These are phyloP conservation scores for Tuber melanosporum DNA, from an alignment of 495 filamentous ascomycete species.

Conservation along the genomic window DNA sequence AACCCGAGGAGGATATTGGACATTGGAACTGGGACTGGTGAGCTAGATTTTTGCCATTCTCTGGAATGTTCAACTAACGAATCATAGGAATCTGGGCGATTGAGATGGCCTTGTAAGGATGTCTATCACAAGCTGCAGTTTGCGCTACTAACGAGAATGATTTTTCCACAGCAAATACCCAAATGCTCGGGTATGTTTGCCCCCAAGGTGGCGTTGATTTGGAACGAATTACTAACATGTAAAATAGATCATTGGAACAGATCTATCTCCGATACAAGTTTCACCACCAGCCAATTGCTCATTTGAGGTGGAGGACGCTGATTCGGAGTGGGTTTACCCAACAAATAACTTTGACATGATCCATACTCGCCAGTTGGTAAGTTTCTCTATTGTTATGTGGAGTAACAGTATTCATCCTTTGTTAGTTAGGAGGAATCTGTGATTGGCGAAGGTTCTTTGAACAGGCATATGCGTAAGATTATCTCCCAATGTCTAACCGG, in stretches of 20 bases:
- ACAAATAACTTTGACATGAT: conserved; percentile 40
- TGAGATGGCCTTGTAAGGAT: conserved; percentile 38
- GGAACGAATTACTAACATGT: conserved; percentile 12
- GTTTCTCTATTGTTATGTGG: background rate
- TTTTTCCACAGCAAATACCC: conserved; percentile 31
- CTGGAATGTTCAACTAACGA: background rate
- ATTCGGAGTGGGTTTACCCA: conserved; percentile 39
- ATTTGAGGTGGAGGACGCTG: conserved; percentile 39
- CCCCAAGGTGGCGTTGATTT: background rate
- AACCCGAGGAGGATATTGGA: conserved; percentile 37
- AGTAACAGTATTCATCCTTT: background rate
- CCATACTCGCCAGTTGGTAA: conserved; percentile 32
- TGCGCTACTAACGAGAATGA: background rate
- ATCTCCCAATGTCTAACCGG: background rate
- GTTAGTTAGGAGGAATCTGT: conserved; percentile 31
- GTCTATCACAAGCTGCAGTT: background rate
- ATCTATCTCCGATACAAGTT: conserved; percentile 40
- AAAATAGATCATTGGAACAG: conserved; percentile 36
- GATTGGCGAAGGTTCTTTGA: conserved; percentile 34
- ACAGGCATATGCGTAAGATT: conserved; percentile 29
- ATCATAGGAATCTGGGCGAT: conserved; percentile 36
- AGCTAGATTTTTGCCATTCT: background rate
- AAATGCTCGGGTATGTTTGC: conserved; percentile 30
- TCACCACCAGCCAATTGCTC: conserved; percentile 36
- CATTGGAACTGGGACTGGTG: conserved; percentile 38